Evolutionary conservation across 345 rosid species (phyloP).

Genomic region (Gynandropsis gynandra): DNA sequence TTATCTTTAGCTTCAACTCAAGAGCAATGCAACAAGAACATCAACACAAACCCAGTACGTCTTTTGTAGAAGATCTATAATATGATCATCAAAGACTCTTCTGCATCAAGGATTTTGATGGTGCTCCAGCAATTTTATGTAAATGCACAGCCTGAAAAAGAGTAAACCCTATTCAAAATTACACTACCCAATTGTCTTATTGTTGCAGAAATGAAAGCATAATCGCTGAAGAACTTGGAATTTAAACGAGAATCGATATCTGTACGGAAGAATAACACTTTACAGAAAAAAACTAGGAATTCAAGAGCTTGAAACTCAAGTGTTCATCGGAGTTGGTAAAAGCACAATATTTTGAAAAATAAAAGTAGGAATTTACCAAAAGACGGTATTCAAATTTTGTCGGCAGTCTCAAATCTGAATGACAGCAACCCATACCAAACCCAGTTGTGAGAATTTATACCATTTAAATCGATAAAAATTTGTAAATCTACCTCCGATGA

Average conservation of each 20-base stretch:
- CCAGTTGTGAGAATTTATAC: conserved; percentile 9
- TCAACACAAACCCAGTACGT: not conserved
- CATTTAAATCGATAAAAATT: conserved; percentile 4
- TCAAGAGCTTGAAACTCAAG: not conserved
- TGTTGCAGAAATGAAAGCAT: conserved; percentile 1
- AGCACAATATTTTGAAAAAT: not conserved
- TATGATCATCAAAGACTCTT: conserved; percentile 9
- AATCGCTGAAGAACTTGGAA: not conserved
- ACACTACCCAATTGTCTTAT: not conserved
- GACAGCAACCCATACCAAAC: conserved; percentile 1
- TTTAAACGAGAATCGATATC: too few species aligned
- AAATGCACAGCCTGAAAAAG: conserved; percentile 1
- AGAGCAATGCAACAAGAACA: conserved; percentile 6
- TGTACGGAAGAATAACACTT: not conserved
- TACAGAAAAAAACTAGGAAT: not conserved
- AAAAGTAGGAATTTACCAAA: not conserved
- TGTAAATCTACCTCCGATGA: conserved; percentile 11
- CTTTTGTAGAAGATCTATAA: not conserved
- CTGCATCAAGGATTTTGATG: conserved; percentile 12
- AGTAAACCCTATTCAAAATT: conserved; percentile 3
- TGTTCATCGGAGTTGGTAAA: not conserved
- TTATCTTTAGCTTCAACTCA: conserved; percentile 6
- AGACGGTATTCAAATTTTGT: not conserved
- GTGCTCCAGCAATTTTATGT: conserved; percentile 6
- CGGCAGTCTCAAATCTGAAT: not conserved